phyloP scores from a whole-genome alignment of 2,329 filamentous ascomycete species.

The Aspergillus clavatus region DNA sequence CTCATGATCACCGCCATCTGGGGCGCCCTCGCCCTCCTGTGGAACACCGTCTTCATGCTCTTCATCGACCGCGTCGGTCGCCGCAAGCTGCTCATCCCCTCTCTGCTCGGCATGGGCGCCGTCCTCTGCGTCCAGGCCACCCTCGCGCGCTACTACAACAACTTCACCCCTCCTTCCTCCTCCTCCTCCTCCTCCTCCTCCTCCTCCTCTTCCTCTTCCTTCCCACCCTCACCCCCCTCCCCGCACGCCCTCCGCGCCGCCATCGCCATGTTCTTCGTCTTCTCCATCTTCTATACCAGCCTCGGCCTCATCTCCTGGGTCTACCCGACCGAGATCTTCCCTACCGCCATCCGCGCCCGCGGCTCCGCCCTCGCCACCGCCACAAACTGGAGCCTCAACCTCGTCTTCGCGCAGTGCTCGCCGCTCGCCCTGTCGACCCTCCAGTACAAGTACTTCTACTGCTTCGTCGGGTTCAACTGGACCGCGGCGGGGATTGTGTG shows the following conservation, averaged over 20 bases:
- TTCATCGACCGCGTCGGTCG: constrained; percentile 47
- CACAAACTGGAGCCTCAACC: constrained; percentile 44
- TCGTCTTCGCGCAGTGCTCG: constrained; percentile 49
- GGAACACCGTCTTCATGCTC: constrained; percentile 45
- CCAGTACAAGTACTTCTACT: constrained; percentile 48
- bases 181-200: no score
- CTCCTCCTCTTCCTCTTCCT: no score
- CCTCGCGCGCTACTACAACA: constrained; percentile 33
- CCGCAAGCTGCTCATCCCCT: constrained; percentile 46
- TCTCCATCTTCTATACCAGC: constrained; percentile 43
- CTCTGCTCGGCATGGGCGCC: constrained; percentile 41
- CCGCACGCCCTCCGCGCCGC: constrained; percentile 38
- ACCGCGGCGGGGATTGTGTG: constrained; percentile 34
- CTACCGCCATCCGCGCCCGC: constrained; percentile 40
- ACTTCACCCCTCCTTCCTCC: constrained; percentile 20
- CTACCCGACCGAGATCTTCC: constrained; percentile 46
- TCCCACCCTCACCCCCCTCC: constrained; percentile 25
- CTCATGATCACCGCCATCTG: constrained; percentile 51
- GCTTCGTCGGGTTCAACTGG: constrained; percentile 48
- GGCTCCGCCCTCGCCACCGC: constrained; percentile 44
- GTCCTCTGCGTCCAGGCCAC: constrained; percentile 40
- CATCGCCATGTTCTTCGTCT: constrained; percentile 47
- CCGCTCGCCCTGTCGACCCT: constrained; percentile 42
- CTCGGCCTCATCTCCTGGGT: constrained; percentile 46
- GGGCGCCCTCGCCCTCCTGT: constrained; percentile 47